These are phyloP conservation scores for Linum tenue DNA, from an alignment of 345 rosid species.

Conservation along the genomic window DNA sequence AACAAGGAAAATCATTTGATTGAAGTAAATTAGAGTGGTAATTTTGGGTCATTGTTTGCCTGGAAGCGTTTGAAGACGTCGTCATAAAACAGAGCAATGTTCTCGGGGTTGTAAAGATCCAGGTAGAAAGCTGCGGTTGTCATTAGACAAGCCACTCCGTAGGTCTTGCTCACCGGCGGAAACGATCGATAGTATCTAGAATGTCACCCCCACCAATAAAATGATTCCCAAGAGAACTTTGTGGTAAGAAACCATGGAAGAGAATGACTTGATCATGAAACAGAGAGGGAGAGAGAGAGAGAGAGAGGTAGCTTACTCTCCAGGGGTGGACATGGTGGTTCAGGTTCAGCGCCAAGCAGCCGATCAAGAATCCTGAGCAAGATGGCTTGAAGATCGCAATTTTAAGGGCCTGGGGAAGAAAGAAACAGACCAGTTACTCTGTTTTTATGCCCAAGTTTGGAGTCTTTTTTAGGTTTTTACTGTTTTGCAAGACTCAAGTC, in stretches of 20 bases:
- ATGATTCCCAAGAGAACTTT: neutral
- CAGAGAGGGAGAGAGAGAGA: neutral
- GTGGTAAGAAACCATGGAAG: neutral
- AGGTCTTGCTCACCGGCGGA: conserved; percentile 61
- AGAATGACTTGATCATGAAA: neutral
- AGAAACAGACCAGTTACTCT: neutral
- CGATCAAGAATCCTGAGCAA: no score
- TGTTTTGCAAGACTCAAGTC: no score
- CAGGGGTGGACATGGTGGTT: conserved; percentile 42
- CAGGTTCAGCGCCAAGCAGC: no score
- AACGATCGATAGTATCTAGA: conserved; percentile 47
- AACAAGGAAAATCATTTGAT: neutral
- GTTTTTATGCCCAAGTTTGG: neutral
- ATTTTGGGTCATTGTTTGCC: conserved; percentile 18
- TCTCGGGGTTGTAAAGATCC: conserved; percentile 26
- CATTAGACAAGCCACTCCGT: conserved; percentile 53
- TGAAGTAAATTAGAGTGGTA: neutral
- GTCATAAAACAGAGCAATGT: conserved; percentile 35
- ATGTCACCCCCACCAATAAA: neutral
- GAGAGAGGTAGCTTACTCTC: conserved; percentile 31
- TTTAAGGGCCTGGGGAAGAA: neutral
- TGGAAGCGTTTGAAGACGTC: conserved; percentile 44
- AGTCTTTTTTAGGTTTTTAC: no score
- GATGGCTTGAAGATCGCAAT: no score
- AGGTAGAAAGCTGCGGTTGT: conserved; percentile 39